phyloP scores from a whole-genome alignment of 495 filamentous ascomycete species.

The Talaromyces proteolyticus region DNA sequence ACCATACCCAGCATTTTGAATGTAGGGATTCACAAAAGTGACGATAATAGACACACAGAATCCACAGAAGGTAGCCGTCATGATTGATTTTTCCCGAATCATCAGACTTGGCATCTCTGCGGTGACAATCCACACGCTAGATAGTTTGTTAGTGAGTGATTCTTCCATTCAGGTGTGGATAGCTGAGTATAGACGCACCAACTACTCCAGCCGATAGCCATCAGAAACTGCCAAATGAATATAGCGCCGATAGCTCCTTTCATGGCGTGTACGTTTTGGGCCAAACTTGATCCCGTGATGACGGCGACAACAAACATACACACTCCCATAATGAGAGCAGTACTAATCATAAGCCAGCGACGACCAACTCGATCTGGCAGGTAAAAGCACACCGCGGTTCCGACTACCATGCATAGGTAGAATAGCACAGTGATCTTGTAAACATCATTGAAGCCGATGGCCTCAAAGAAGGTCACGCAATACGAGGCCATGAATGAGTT shows the following conservation, averaged over 20 bases:
- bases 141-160: no score
- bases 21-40: not conserved
- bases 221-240: no score
- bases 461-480: not conserved
- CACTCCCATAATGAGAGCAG: not conserved
- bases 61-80: not conserved
- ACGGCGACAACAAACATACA: no score
- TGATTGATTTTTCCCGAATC: not conserved
- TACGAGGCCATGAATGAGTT: not conserved
- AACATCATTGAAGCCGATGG: not conserved
- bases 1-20: not conserved
- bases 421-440: not conserved
- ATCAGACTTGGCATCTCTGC: no score
- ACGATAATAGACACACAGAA: not conserved
- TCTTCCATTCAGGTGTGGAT: no score
- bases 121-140: no score
- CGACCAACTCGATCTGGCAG: not conserved
- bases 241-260: no score
- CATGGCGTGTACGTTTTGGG: no score
- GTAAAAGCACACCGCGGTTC: not conserved
- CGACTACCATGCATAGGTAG: not conserved
- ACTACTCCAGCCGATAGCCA: no score
- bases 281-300: no score
- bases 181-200: no score
- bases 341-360: not conserved